These are phyloP conservation scores for Aeminium ludgeri DNA, from an alignment of 495 filamentous ascomycete genomes.

Conservation along the genomic window DNA sequence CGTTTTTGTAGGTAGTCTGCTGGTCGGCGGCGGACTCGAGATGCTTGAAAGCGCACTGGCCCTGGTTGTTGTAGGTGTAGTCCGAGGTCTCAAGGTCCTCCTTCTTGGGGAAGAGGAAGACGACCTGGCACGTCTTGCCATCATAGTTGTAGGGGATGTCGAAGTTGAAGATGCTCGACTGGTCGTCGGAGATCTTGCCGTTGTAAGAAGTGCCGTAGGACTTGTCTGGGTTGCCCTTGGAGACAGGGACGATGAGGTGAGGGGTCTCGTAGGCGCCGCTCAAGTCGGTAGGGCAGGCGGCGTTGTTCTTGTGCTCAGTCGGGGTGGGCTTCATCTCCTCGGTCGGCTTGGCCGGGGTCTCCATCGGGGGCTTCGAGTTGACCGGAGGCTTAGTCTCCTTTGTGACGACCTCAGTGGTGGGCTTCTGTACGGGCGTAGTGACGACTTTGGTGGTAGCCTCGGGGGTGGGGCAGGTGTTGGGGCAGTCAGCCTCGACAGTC, in stretches of 20 bases:
- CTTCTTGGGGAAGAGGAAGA: slow-evolving; percentile 47
- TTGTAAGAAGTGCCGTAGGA: slow-evolving; percentile 37
- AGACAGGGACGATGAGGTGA: slow-evolving; percentile 47
- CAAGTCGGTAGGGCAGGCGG: slow-evolving; percentile 33
- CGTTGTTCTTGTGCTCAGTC: no score
- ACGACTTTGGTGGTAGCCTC: no score
- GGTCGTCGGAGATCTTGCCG: slow-evolving; percentile 35
- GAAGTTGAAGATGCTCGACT: slow-evolving; percentile 54
- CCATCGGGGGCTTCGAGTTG: no score
- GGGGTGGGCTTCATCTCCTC: no score
- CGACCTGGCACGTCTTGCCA: slow-evolving; percentile 43
- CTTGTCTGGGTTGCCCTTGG: slow-evolving; percentile 33
- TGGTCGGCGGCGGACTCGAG: slow-evolving; percentile 10
- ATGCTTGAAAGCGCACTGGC: slow-evolving; percentile 16
- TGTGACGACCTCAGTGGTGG: no score
- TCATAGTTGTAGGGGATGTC: slow-evolving; percentile 38
- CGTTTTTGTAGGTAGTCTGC: slow-evolving; percentile 11
- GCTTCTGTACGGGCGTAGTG: no score
- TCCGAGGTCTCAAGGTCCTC: slow-evolving; percentile 36
- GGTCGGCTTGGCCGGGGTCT: no score
- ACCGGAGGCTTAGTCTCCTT: no score
- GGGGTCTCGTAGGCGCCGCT: slow-evolving; percentile 40
- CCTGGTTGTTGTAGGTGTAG: slow-evolving; percentile 38
- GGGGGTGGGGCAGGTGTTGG: no score
- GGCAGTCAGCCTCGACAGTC: no score